Evolutionary conservation across 148 eudicot species (phyloP), one percentile per base, ranked within the genome.

Genomic region (Pouteria glomerata): DNA sequence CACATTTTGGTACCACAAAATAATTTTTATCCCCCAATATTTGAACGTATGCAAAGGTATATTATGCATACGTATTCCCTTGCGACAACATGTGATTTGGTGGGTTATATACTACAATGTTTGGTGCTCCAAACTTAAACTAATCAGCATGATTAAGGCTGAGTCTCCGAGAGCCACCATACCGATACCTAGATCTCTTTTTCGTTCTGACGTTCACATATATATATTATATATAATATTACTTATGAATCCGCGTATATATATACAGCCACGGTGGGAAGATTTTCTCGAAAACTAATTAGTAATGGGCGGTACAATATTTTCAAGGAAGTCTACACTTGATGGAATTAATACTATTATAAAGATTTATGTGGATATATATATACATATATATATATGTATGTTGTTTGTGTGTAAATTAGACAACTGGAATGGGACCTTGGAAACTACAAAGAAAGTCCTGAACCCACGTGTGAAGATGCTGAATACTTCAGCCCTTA

Each of bases 401-500:
- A 6, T 13, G 31, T 11, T 11, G 31, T 0, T 7, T 26, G 3
- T 1, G 31, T 56, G 8, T 15, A 56, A 23, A 10, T 26, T 23
- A 57, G 50, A 37, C 74, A 69, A 52, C 74, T 76, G 73, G 74
- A 71, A 63, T 58, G 76, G 76, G 81, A 48, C 68, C 66, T 71
- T 50, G 69, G 81, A 74, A 77, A 74, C 79, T 77, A 68, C 83
- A 47, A 77, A 60, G 60, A n/a, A 75, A 58, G 71, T 64, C 65
- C 53, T 23, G 66, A 77, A 69, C 63, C 66, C 77, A 77, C 76
- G 76, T 73, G 79, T 77, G 81, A 70, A 64, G 71, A 66, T 69
- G 72, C 78, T 72, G 12, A 58, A 39, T 64, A 57, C 58, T 31
- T 53, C 14, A 45, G 73, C 77, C 67, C 72, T 68, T 78, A n/a